Conservation (phyloP, 179 eudicot species). For the Silene noctiflora region DNA sequence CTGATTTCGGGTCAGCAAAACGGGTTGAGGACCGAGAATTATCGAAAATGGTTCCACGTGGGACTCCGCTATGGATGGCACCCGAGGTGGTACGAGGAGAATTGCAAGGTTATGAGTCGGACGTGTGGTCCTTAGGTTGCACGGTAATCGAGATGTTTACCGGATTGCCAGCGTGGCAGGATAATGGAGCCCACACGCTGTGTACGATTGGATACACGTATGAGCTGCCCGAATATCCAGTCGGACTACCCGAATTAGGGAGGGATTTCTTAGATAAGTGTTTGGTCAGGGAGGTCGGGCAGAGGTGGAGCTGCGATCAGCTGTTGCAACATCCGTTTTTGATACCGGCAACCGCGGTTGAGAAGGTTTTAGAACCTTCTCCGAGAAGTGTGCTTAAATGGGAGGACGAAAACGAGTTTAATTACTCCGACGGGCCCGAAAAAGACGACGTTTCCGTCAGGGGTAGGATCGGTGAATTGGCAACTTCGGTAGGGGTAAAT, state of each 20-base stretch:
- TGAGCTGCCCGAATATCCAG: conserved; percentile 46
- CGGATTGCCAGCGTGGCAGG: conserved; percentile 72
- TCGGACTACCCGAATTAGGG: conserved; percentile 37
- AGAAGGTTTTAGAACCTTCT: conserved; percentile 20
- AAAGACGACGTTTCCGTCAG: conserved; percentile 1
- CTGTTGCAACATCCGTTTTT: conserved; percentile 65
- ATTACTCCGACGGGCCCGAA: conserved; percentile 18
- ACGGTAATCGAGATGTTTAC: conserved; percentile 81
- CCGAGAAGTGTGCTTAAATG: conserved; percentile 66
- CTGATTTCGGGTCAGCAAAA: conserved; percentile 55
- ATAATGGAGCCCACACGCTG: conserved; percentile 49
- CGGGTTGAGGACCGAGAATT: background rate
- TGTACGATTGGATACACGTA: conserved; percentile 49
- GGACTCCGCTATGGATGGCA: conserved; percentile 91
- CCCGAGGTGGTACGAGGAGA: conserved; percentile 78
- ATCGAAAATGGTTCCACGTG: conserved; percentile 37
- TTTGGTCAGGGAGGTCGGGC: conserved; percentile 33
- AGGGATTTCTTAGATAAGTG: conserved; percentile 64
- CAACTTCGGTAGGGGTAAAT: conserved; percentile 37
- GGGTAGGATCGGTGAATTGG: conserved; percentile 47
- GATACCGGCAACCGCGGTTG: conserved; percentile 9
- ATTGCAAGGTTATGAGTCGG: conserved; percentile 63
- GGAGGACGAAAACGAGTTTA: conserved; percentile 17
- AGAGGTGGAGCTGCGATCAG: conserved; percentile 75
- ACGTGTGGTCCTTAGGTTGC: conserved; percentile 78